Percentiles rank a stretch among this genome's conserved stretches.
phyloP scores from a whole-genome alignment of 345 rosid species.

The Bruguiera sexangula region DNA sequence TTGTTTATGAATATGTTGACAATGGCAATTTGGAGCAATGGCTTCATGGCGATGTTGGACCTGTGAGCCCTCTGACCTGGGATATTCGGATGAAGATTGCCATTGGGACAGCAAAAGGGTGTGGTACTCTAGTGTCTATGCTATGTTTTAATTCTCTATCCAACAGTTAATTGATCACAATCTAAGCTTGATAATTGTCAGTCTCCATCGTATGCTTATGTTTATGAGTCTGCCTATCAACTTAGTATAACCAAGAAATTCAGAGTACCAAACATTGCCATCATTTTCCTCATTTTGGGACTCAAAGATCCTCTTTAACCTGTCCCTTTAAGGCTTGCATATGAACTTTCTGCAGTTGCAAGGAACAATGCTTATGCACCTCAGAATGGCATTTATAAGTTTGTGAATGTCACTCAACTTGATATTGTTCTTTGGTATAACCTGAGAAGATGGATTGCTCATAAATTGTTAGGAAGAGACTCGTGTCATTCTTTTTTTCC shows the following conservation, averaged over 20 bases:
- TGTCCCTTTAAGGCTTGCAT: too few relatives aligned
- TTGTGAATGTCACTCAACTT: background rate
- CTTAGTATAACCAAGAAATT: background rate
- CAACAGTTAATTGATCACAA: background rate
- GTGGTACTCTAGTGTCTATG: background rate
- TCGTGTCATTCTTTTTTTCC: background rate
- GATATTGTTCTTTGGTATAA: background rate
- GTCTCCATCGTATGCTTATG: background rate
- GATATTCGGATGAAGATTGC: constrained; percentile 90
- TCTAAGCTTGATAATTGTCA: background rate
- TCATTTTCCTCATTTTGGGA: too few relatives aligned
- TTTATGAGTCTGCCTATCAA: background rate
- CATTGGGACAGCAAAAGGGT: constrained; percentile 94
- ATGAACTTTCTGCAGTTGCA: too few relatives aligned
- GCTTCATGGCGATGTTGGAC: constrained; percentile 92
- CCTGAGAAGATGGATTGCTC: background rate
- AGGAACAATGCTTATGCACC: too few relatives aligned
- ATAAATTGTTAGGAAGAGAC: background rate
- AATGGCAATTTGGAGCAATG: constrained; percentile 98
- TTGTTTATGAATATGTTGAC: constrained; percentile 82
- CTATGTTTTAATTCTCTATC: background rate
- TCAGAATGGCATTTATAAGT: too few relatives aligned
- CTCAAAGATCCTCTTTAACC: too few relatives aligned
- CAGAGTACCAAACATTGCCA: too few relatives aligned
- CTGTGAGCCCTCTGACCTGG: constrained; percentile 85